Conservation (phyloP, 768 basidiomycete genomes). For the Hebeloma cylindrosporum region DNA sequence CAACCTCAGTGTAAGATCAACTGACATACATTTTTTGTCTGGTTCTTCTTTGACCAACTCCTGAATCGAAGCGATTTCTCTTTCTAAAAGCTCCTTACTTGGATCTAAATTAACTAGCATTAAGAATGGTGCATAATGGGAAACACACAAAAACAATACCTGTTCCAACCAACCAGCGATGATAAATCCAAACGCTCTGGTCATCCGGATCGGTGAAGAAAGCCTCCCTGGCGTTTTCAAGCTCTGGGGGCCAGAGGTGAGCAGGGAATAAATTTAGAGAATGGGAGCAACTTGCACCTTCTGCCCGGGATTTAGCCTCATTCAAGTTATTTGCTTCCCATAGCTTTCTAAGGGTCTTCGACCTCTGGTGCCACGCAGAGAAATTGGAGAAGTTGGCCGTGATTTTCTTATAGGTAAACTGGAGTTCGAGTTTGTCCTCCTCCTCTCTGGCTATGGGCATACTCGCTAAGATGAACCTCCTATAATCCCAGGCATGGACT, state of each 20-base stretch:
- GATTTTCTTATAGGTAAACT: conserved; percentile 88
- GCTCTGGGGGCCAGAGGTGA: conserved; percentile 54
- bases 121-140: not conserved
- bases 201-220: conserved; percentile 96
- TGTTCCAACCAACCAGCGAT: conserved; percentile 91
- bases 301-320: conserved; percentile 56
- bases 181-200: conserved; percentile 98
- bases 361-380: conserved; percentile 98
- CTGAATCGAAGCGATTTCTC: conserved; percentile 78
- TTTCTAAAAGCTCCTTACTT: conserved; percentile 53
- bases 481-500: conserved; percentile 97
- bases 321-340: conserved; percentile 62
- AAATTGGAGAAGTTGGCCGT: conserved; percentile 95
- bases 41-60: conserved; percentile 88
- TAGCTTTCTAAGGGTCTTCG: conserved; percentile 68
- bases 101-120: conserved; percentile 45
- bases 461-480: conserved; percentile 77
- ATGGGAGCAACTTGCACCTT: conserved; percentile 51
- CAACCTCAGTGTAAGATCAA: not conserved
- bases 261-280: not conserved
- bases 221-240: conserved; percentile 89
- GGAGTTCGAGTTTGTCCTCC: conserved; percentile 68
- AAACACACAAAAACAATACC: conserved; percentile 42
- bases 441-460: conserved; percentile 63
- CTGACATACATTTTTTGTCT: conserved; percentile 81